Conservation (phyloP, 2,329 filamentous ascomycete species). For the Phyllosticta ampelicida region DNA sequence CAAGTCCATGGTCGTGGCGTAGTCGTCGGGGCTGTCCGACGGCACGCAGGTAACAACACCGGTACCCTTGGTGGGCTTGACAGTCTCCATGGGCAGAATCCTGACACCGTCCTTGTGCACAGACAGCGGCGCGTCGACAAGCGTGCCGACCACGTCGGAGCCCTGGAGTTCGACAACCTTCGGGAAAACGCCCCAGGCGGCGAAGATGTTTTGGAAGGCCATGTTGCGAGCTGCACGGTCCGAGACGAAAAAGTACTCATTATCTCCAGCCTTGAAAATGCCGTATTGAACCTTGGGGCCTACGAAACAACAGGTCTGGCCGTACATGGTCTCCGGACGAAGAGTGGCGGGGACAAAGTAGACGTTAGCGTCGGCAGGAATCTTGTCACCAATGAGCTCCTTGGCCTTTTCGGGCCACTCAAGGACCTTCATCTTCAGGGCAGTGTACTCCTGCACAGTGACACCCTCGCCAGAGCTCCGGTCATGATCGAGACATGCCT, state of each 20-base stretch:
- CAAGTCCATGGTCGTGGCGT: constrained; percentile 75
- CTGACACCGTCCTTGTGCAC: constrained; percentile 68
- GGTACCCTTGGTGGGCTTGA: constrained; percentile 87
- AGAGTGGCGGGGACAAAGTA: constrained; percentile 89
- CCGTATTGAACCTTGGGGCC: constrained; percentile 84
- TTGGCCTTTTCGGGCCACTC: constrained; percentile 76
- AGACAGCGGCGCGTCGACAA: constrained; percentile 81
- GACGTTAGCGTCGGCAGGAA: constrained; percentile 68
- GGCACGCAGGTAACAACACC: constrained; percentile 94
- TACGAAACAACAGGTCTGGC: constrained; percentile 92
- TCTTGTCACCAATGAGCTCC: constrained; percentile 61
- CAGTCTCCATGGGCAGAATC: constrained; percentile 89
- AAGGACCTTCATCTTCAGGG: constrained; percentile 79
- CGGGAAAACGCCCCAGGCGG: constrained; percentile 62
- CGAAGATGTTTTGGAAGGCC: constrained; percentile 84
- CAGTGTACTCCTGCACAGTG: constrained; percentile 83
- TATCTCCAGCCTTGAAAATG: constrained; percentile 58
- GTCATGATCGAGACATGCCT: constrained; percentile 83
- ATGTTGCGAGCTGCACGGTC: constrained; percentile 84
- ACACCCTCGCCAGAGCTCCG: constrained; percentile 70
- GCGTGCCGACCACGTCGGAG: constrained; percentile 72
- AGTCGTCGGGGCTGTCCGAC: constrained; percentile 93
- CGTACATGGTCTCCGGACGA: constrained; percentile 97
- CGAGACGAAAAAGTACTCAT: constrained; percentile 73
- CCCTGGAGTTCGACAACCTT: constrained; percentile 67